Evolutionary conservation across 1,284 basidiomycete species (phyloP), one percentile per base, ranked within the genome.

Genomic region (Boletus calvinii): DNA sequence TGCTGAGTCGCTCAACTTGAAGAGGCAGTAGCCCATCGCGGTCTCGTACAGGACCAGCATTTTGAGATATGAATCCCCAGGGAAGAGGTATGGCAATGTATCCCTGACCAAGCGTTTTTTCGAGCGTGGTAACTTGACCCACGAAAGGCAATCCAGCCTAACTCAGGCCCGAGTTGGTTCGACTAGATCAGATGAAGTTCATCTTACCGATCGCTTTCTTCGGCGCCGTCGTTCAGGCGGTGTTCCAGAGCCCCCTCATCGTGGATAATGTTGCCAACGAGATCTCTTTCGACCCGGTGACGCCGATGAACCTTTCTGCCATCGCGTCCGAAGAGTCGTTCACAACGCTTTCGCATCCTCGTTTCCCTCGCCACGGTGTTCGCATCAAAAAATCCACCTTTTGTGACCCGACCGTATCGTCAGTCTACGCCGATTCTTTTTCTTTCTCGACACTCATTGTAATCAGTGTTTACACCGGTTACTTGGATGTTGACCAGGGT

Each of bases 1-100:
- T 60, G 89, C 90, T 54, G 92, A 80, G 74, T 96, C 92, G 54
- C 89, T 87, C 60, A 98, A 83, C 74, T 97, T 97, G 85, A 99
- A 98, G 53, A 99, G 89, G 78, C 93, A 95, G 79, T 95, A 98
- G 73, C 96, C 94, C 70, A 93, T 81, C 39, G 90, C 82, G 4
- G 90, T 92, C 76, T 92, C 89, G 74, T 90, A 91, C 58, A 92
- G 73, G 31, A 92, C 89, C 69, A 92, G 78, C 89, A 92, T 91
- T 72, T 74, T 77, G 64, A 60, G 50, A 52, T 50, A 49, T 24
- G 26, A 37, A 38, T 34, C 18, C 34, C 40, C 34, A 48, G 46
- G 31, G 11, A 24, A 24, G 53, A 48, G 12, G 50, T 35, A 9
- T 32, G 5, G 22, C 22, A 22, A 22, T 22, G 5, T 22, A 3